Evolutionary conservation across 176 grass and related monocot genomes (phyloP).

Genomic region (Rhynchospora pubera): DNA sequence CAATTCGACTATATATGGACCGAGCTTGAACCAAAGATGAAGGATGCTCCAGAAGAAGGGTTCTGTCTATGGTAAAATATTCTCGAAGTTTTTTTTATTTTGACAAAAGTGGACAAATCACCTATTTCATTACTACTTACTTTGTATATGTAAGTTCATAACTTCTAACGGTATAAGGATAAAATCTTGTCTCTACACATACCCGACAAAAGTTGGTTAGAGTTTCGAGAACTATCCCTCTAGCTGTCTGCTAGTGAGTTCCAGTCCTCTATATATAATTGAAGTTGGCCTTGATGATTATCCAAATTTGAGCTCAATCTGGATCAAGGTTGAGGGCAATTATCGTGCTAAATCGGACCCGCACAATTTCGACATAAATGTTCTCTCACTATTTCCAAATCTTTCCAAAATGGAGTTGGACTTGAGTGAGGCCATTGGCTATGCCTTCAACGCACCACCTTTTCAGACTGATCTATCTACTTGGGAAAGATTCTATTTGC

Average conservation of each 20-base stretch:
- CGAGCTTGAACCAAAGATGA: background rate
- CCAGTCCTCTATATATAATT: constrained; percentile 49
- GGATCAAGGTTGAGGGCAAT: constrained; percentile 93
- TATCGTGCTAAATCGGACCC: constrained; percentile 45
- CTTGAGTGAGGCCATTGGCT: constrained; percentile 78
- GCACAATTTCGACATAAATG: constrained; percentile 44
- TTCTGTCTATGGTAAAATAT: background rate
- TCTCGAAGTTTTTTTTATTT: background rate
- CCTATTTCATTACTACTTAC: background rate
- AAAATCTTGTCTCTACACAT: background rate
- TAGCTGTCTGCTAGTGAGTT: constrained; percentile 73
- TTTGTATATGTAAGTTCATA: background rate
- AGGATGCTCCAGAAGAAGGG: constrained; percentile 5
- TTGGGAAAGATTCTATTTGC: constrained; percentile 13
- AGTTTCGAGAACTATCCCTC: constrained; percentile 59
- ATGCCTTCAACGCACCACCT: constrained; percentile 67
- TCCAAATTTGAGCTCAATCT: constrained; percentile 64
- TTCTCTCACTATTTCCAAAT: constrained; percentile 45
- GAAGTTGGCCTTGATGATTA: constrained; percentile 51
- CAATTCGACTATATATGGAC: constrained; percentile 81
- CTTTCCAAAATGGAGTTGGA: constrained; percentile 85
- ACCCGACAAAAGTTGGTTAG: constrained; percentile 40
- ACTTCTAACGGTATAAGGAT: background rate
- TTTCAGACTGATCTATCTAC: constrained; percentile 82
- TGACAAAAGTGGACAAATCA: too few relatives aligned